A percentile compares a stretch with the other conserved stretches of the same genome.
These are phyloP conservation scores for Botrytis tulipae DNA, from an alignment of 2,329 filamentous ascomycete species.

Conservation along the genomic window DNA sequence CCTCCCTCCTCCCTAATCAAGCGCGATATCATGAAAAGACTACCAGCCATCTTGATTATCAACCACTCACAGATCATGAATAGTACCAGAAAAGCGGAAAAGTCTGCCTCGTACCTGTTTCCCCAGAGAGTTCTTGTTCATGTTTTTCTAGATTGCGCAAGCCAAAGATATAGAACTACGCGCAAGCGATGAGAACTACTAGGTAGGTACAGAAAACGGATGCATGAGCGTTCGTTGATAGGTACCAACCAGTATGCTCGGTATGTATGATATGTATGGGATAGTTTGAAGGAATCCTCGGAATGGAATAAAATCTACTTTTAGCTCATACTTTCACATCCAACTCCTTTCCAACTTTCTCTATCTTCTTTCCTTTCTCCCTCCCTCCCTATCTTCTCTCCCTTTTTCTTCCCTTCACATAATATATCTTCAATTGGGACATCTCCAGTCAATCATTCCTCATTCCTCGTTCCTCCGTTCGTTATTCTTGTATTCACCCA, in stretches of 20 bases:
- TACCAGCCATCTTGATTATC: neutral
- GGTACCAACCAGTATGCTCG: neutral
- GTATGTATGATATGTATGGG: neutral
- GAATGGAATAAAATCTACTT: neutral
- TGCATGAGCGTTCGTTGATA: neutral
- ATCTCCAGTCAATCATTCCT: neutral
- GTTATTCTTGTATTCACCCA: neutral
- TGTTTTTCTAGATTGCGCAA: slow-evolving; percentile 5
- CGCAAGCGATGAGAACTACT: neutral
- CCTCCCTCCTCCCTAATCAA: neutral
- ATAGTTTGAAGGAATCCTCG: neutral
- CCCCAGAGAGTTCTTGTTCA: neutral
- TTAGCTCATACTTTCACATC: neutral
- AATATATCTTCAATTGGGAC: neutral
- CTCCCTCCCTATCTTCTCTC: neutral
- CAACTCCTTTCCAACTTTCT: neutral
- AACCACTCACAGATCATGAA: neutral
- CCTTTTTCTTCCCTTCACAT: neutral
- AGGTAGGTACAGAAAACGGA: neutral
- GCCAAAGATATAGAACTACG: neutral
- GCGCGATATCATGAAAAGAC: neutral
- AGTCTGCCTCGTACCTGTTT: neutral
- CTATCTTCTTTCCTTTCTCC: neutral
- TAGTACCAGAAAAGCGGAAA: neutral
- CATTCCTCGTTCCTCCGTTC: neutral